Percentiles rank a stretch among this genome's conserved stretches.
These are phyloP conservation scores for Rhododendron williamsianum DNA, from an alignment of 148 eudicot genomes.

Conservation along the genomic window DNA sequence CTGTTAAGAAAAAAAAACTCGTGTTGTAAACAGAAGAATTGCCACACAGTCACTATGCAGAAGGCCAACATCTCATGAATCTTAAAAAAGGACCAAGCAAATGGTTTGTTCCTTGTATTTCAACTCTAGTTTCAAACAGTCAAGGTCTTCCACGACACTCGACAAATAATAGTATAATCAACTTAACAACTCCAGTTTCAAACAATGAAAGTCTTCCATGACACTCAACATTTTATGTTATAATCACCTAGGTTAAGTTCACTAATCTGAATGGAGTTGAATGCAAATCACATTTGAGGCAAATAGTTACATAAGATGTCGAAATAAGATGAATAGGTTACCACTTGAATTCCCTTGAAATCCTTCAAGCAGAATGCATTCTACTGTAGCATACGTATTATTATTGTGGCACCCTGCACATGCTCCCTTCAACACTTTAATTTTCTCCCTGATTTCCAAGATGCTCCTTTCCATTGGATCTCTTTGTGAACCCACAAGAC, in stretches of 20 bases:
- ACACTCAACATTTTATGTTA: not conserved
- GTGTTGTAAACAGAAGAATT: not conserved
- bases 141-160: no score
- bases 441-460: constrained; percentile 61
- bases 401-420: constrained; percentile 44
- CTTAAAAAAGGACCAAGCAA: not conserved
- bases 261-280: not conserved
- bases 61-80: not conserved
- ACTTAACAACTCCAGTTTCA: not conserved
- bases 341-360: constrained; percentile 61
- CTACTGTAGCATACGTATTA: constrained; percentile 49
- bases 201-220: not conserved
- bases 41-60: not conserved
- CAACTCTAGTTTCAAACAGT: not conserved
- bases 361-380: constrained; percentile 62
- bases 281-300: not conserved
- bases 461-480: constrained; percentile 39
- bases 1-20: not conserved
- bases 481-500: constrained; percentile 34
- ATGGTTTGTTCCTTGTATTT: no score
- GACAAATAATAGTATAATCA: no score
- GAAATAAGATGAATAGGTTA: constrained; percentile 16
- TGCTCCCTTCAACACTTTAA: constrained; percentile 67
- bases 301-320: not conserved
- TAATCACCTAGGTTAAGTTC: not conserved